Evolutionary conservation across 129 eudicot genomes (phyloP).

Genomic region (Logfia minima): DNA sequence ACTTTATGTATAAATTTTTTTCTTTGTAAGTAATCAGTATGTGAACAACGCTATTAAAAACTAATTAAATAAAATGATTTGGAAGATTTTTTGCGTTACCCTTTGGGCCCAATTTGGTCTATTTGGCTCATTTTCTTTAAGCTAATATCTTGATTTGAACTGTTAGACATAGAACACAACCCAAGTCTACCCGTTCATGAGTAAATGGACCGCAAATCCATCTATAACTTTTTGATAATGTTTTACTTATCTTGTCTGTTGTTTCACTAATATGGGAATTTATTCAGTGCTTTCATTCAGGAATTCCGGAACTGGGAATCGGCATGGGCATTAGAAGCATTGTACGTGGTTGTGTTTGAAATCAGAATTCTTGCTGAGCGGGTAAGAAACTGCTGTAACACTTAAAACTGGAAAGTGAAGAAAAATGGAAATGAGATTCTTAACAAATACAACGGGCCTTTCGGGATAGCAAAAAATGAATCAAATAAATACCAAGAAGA

Average conservation of each 20-base stretch:
- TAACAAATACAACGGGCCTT: neutral
- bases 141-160: neutral
- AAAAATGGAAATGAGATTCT: neutral
- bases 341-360: conserved; percentile 84
- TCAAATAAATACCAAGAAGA: conserved; percentile 6
- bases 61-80: neutral
- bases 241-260: neutral
- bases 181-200: neutral
- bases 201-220: neutral
- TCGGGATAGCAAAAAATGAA: neutral
- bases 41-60: too few species aligned
- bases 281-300: conserved; percentile 83
- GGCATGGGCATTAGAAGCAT: conserved; percentile 93
- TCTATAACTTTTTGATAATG: neutral
- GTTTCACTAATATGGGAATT: conserved; percentile 30
- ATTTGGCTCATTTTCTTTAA: neutral
- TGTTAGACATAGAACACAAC: neutral
- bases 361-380: conserved; percentile 93
- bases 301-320: conserved; percentile 97
- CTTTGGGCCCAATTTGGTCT: neutral
- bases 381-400: conserved; percentile 48
- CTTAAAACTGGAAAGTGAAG: neutral
- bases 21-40: neutral
- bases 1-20: neutral
- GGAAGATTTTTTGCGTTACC: neutral